phyloP scores from a whole-genome alignment of 1,284 basidiomycete species.

The Sphaerobolus stellatus region DNA sequence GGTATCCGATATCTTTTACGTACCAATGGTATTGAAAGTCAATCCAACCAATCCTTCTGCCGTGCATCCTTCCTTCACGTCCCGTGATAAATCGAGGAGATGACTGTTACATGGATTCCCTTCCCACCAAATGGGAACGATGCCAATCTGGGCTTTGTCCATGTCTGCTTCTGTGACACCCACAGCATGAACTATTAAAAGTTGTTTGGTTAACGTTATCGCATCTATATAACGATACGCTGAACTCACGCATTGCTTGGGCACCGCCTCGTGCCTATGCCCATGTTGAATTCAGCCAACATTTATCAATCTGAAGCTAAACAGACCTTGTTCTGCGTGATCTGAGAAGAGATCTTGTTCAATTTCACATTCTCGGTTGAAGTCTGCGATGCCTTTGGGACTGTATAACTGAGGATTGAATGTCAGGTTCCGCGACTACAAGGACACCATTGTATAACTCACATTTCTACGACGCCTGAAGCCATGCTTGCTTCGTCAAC shows the following conservation, averaged over 20 bases:
- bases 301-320: background rate
- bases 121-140: slow-evolving; percentile 87
- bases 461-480: slow-evolving; percentile 21
- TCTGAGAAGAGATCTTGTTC: slow-evolving; percentile 67
- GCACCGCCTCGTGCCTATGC: slow-evolving; percentile 68
- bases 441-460: background rate
- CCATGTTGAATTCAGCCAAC: background rate
- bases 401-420: slow-evolving; percentile 16
- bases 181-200: slow-evolving; percentile 64
- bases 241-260: slow-evolving; percentile 83
- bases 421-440: background rate
- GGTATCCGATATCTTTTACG: background rate
- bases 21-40: slow-evolving; percentile 74
- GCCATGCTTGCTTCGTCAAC: too few relatives aligned
- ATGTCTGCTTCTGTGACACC: slow-evolving; percentile 78
- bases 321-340: slow-evolving; percentile 70
- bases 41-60: slow-evolving; percentile 75
- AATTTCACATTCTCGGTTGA: slow-evolving; percentile 37
- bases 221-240: slow-evolving; percentile 28
- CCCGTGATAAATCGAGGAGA: slow-evolving; percentile 74
- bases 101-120: slow-evolving; percentile 84
- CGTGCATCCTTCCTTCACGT: slow-evolving; percentile 74
- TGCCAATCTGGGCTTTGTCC: slow-evolving; percentile 83
- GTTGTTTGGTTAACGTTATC: slow-evolving; percentile 7
- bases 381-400: slow-evolving; percentile 12